Evolutionary conservation across 2,329 filamentous ascomycete genomes (phyloP), one percentile per base, ranked within the genome.

Genomic region (Colletotrichum sansevieriae): DNA sequence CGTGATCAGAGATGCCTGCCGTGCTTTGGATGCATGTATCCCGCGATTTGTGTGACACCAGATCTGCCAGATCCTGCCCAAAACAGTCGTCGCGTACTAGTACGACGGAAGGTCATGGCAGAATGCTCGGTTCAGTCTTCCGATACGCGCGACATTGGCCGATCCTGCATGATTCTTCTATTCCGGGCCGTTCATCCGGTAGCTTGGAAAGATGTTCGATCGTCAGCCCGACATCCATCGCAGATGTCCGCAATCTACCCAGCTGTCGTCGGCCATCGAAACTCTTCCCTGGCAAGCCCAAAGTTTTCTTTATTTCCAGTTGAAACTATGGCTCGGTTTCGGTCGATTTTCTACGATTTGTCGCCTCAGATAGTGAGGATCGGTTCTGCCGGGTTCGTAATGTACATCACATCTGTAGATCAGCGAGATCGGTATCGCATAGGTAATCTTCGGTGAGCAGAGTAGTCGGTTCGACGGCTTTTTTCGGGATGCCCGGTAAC

Each of bases 301-400:
- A 47, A 65, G 25, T 55, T 44, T 2, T 18, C 18, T 1, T 22
- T 55, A 6, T 55, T 44, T n/a, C 20, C 20, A 8, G 3, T 11
- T 54, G 47, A 65, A 5, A 25, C n/a, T 5, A 54, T 22, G 39
- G 49, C 55, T 55, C 76, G 78, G 8, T 65, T 61, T 3, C 68
- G 72, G 3, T 54, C 63, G 9, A 78, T 70, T 56, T 78, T 76
- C 75, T 74, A 76, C 8, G 76, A 73, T n/a, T n/a, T 65, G 63
- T 9, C 58, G 25, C 54, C 75, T 76, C 29, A 62, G 51, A 9
- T 76, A 73, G 35, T 73, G 41, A 2, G 72, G 60, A 15, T 76
- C 76, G 13, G 73, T 72, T 6, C 70, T 64, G 59, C 77, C 76
- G n/a, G 74, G 52, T 0, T 74, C 75, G 12, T 54, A 61, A 18